These are phyloP conservation scores for Aspergillus puulaauensis DNA, from an alignment of 2,329 filamentous ascomycete genomes.

Conservation along the genomic window DNA sequence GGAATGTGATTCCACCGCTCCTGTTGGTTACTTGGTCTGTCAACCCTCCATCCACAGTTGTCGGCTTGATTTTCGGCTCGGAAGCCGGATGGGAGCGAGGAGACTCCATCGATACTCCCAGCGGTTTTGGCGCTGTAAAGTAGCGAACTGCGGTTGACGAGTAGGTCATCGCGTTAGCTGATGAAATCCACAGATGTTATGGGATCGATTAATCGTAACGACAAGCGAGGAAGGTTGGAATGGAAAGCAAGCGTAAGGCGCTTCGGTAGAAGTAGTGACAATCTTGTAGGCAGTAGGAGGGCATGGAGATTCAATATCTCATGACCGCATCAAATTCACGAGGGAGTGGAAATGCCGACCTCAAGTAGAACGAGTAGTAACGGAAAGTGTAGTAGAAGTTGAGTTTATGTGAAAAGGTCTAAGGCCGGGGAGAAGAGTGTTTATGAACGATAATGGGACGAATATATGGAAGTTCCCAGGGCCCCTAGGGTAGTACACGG, in stretches of 20 bases:
- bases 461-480: neutral
- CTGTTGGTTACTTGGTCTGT: constrained; percentile 47
- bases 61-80: constrained; percentile 24
- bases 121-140: constrained; percentile 69
- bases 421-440: neutral
- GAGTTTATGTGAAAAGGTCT: neutral
- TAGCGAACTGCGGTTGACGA: constrained; percentile 66
- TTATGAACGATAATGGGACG: constrained; percentile 5
- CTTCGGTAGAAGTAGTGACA: constrained; percentile 94
- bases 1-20: constrained; percentile 77
- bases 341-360: constrained; percentile 10
- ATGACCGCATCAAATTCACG: constrained; percentile 19
- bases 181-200: constrained; percentile 21
- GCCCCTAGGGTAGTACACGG: constrained; percentile 10
- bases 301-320: constrained; percentile 62
- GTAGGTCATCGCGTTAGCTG: constrained; percentile 58
- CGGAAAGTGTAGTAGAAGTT: neutral
- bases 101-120: constrained; percentile 66
- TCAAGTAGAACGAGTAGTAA: neutral
- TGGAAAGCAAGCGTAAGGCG: constrained; percentile 79
- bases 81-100: constrained; percentile 26
- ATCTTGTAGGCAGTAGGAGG: constrained; percentile 77
- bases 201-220: constrained; percentile 63
- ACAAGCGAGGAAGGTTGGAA: constrained; percentile 75
- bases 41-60: constrained; percentile 14